phyloP scores from a whole-genome alignment of 306 rosid species.

The Pterocarpus macrocarpus region DNA sequence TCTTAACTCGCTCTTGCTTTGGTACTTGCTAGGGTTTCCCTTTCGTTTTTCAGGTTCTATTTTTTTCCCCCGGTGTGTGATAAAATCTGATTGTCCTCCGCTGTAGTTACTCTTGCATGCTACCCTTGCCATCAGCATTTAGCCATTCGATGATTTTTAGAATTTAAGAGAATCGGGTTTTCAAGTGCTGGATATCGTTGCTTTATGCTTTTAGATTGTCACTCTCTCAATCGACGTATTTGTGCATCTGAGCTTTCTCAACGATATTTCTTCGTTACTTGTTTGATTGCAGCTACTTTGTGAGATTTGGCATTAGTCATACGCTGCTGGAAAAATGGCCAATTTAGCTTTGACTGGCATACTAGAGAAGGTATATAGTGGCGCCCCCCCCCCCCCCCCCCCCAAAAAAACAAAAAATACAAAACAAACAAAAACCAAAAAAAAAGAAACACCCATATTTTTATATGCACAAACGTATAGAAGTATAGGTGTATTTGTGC shows the following conservation, averaged over 20 bases:
- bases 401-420: too few species aligned
- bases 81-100: not conserved
- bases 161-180: not conserved
- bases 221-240: constrained; percentile 30
- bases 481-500: not conserved
- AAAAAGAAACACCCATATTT: too few species aligned
- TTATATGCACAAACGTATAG: too few species aligned
- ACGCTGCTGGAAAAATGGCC: constrained; percentile 60
- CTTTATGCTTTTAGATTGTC: constrained; percentile 12
- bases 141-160: not conserved
- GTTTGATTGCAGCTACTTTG: constrained; percentile 39
- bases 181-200: not conserved
- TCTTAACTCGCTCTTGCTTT: not conserved
- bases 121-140: not conserved
- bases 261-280: constrained; percentile 1
- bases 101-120: not conserved
- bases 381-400: too few species aligned
- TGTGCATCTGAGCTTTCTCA: constrained; percentile 2
- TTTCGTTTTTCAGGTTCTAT: not conserved
- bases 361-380: constrained; percentile 76
- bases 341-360: constrained; percentile 77
- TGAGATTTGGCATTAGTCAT: constrained; percentile 20
- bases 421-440: too few species aligned
- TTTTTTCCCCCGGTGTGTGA: not conserved
- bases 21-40: not conserved